phyloP scores from a whole-genome alignment of 257 asterid species.

The Euphrasia confusa region DNA sequence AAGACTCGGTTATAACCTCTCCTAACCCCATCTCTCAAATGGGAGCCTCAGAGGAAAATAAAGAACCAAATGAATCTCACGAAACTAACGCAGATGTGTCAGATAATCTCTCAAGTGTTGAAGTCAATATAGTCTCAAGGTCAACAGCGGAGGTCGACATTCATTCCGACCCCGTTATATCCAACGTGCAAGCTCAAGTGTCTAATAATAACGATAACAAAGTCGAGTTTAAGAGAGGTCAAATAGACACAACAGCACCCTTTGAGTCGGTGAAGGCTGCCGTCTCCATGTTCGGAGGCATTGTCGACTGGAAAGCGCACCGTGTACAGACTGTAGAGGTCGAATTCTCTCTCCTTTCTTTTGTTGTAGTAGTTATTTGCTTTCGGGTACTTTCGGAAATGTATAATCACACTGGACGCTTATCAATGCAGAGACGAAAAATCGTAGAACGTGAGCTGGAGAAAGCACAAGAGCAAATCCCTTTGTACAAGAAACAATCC shows the following conservation, averaged over 20 bases:
- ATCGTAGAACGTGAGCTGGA: conserved; percentile 76
- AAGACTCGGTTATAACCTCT: conserved; percentile 18
- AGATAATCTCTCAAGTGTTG: conserved; percentile 19
- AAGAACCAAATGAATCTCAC: conserved; percentile 4
- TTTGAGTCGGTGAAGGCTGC: conserved; percentile 96
- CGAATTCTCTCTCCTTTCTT: conserved; percentile 5
- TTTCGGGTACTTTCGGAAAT: no score
- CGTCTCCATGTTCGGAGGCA: conserved; percentile 95
- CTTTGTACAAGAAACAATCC: conserved; percentile 56
- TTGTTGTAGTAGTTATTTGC: no score
- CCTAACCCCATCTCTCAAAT: conserved; percentile 4
- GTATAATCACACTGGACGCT: no score
- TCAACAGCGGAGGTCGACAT: conserved; percentile 34
- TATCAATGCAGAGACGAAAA: conserved; percentile 64
- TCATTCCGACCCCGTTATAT: conserved; percentile 26
- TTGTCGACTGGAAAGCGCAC: conserved; percentile 99
- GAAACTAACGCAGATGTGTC: not conserved
- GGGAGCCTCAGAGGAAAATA: conserved; percentile 26
- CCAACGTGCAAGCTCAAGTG: conserved; percentile 25
- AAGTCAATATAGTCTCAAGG: conserved; percentile 27
- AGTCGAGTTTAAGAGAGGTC: conserved; percentile 34
- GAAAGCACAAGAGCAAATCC: conserved; percentile 76
- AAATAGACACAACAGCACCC: conserved; percentile 84
- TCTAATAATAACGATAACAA: conserved; percentile 14
- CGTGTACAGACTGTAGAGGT: conserved; percentile 88